phyloP scores from a whole-genome alignment of 2,329 filamentous ascomycete species.

The Endoconidiophora laricicola region DNA sequence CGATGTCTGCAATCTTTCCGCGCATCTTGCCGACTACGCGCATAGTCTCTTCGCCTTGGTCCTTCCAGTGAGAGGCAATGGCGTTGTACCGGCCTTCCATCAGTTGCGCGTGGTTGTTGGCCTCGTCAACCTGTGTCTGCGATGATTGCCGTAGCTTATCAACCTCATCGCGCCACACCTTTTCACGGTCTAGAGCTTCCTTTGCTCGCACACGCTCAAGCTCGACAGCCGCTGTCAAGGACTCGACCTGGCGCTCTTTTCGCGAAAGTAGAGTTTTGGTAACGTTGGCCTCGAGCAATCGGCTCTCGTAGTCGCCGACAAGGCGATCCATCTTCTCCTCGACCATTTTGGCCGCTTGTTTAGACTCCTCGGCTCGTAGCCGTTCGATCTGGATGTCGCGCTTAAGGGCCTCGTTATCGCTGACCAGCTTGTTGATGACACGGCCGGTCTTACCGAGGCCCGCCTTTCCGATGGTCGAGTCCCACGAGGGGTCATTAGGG shows the following conservation, averaged over 20 bases:
- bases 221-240: constrained; percentile 46
- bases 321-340: constrained; percentile 57
- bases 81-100: constrained; percentile 55
- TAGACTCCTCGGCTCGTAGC: constrained; percentile 51
- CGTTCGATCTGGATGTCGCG: constrained; percentile 53
- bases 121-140: constrained; percentile 47
- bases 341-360: constrained; percentile 47
- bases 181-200: constrained; percentile 43
- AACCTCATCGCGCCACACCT: constrained; percentile 44
- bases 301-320: constrained; percentile 50
- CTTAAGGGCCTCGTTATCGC: constrained; percentile 63
- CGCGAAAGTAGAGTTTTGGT: constrained; percentile 54
- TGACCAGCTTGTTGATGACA: constrained; percentile 67
- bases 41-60: constrained; percentile 46
- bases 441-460: constrained; percentile 58
- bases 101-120: constrained; percentile 45
- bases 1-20: constrained; percentile 36
- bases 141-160: constrained; percentile 44
- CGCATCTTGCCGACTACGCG: constrained; percentile 32
- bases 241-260: constrained; percentile 59
- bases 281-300: constrained; percentile 51
- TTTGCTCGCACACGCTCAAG: constrained; percentile 44
- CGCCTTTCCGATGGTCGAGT: constrained; percentile 52
- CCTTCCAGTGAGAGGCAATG: constrained; percentile 48
- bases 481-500: constrained; percentile 27